These are phyloP conservation scores for Penicillium taxi DNA, from an alignment of 495 filamentous ascomycete genomes.

Conservation along the genomic window DNA sequence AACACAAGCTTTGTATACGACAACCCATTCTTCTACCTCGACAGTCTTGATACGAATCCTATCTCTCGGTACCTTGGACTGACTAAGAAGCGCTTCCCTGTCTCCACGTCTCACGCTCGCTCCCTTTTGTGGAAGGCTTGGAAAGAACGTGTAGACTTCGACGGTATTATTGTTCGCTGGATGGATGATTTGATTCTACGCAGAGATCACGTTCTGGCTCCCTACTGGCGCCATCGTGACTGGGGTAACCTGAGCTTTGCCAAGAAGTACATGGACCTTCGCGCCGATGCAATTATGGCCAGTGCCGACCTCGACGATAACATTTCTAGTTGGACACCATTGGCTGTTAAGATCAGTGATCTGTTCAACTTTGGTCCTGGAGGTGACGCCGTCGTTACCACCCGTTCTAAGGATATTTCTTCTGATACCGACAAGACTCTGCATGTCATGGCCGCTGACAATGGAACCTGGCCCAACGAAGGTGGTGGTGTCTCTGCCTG, in stretches of 20 bases:
- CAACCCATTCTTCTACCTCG: slow-evolving; percentile 49
- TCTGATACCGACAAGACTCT: slow-evolving; percentile 47
- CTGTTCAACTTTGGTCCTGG: slow-evolving; percentile 57
- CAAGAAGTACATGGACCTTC: slow-evolving; percentile 46
- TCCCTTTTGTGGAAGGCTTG: slow-evolving; percentile 58
- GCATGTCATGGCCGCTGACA: slow-evolving; percentile 57
- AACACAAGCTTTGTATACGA: slow-evolving; percentile 48
- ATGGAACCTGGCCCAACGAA: slow-evolving; percentile 59
- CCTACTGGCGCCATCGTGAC: slow-evolving; percentile 53
- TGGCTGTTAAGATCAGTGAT: slow-evolving; percentile 56
- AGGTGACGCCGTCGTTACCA: slow-evolving; percentile 45
- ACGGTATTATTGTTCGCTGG: slow-evolving; percentile 55
- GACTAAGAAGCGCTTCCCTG: slow-evolving; percentile 43
- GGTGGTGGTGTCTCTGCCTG: slow-evolving; percentile 60
- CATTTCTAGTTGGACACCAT: slow-evolving; percentile 49
- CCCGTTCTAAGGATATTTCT: slow-evolving; percentile 34
- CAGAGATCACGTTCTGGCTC: slow-evolving; percentile 44
- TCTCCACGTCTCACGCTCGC: slow-evolving; percentile 50
- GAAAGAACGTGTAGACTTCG: slow-evolving; percentile 51
- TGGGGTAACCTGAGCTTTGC: slow-evolving; percentile 46
- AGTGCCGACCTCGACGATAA: slow-evolving; percentile 54
- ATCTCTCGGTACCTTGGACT: slow-evolving; percentile 40
- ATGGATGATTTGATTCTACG: slow-evolving; percentile 54
- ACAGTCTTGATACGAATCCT: slow-evolving; percentile 38
- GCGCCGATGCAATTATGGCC: slow-evolving; percentile 52